Evolutionary conservation across 768 basidiomycete species (phyloP).

Genomic region (Auriscalpium vulgare): DNA sequence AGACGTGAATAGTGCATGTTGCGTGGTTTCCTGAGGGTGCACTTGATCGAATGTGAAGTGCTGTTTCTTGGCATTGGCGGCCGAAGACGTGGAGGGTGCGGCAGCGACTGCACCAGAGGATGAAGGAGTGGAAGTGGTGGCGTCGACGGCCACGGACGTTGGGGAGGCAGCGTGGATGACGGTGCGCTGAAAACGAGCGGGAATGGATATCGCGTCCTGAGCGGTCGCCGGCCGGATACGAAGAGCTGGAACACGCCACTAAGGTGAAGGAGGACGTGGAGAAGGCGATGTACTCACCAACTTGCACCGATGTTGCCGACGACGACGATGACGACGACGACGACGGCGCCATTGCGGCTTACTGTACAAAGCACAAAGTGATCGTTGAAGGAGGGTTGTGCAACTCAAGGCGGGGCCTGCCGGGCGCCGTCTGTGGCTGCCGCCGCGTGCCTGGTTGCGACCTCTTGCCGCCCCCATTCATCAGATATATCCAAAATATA

Average conservation of each 20-base stretch:
- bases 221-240: slow-evolving; percentile 84
- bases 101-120: slow-evolving; percentile 43
- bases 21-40: slow-evolving; percentile 75
- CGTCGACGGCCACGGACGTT: slow-evolving; percentile 80
- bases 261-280: slow-evolving; percentile 13
- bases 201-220: slow-evolving; percentile 81
- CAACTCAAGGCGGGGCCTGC: not conserved
- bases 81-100: slow-evolving; percentile 33
- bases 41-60: slow-evolving; percentile 92
- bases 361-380: slow-evolving; percentile 5
- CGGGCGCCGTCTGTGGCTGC: not conserved
- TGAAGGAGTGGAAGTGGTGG: slow-evolving; percentile 43
- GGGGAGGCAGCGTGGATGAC: slow-evolving; percentile 72
- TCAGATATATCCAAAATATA: too few species aligned
- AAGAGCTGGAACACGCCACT: slow-evolving; percentile 44
- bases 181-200: slow-evolving; percentile 87
- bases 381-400: slow-evolving; percentile 5
- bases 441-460: not conserved
- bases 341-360: slow-evolving; percentile 60
- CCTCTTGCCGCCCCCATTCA: not conserved
- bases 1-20: slow-evolving; percentile 76
- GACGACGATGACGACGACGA: slow-evolving; percentile 53
- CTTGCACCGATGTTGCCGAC: slow-evolving; percentile 86
- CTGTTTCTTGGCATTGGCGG: slow-evolving; percentile 56
- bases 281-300: slow-evolving; percentile 52